Conservation (phyloP, 2,329 filamentous ascomycete species). For the Aaosphaeria arxii region DNA sequence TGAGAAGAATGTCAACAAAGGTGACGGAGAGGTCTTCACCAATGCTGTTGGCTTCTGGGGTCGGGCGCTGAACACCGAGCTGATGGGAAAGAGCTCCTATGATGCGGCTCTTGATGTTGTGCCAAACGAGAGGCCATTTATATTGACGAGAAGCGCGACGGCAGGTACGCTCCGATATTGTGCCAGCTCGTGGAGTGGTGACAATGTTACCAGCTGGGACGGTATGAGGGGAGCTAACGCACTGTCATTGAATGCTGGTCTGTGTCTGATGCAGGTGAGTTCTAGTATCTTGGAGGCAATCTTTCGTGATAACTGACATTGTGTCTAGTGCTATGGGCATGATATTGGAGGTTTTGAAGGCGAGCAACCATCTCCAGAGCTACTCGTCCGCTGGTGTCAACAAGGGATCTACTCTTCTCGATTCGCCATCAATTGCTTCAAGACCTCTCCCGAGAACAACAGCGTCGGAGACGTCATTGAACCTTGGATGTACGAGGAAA, state of each 20-base stretch:
- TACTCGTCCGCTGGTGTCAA: constrained; percentile 71
- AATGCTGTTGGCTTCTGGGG: constrained; percentile 67
- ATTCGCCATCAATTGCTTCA: constrained; percentile 78
- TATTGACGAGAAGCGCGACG: constrained; percentile 68
- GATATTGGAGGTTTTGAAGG: constrained; percentile 76
- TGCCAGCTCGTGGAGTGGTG: constrained; percentile 71
- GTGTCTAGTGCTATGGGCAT: constrained; percentile 59
- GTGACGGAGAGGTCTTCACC: constrained; percentile 33
- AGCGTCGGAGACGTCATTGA: constrained; percentile 70
- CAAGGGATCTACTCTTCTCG: constrained; percentile 67
- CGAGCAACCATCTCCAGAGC: constrained; percentile 67
- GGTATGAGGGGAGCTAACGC: constrained; percentile 71
- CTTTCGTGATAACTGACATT: constrained; percentile 13
- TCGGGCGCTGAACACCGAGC: constrained; percentile 65
- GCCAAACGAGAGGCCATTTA: constrained; percentile 62
- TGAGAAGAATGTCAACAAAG: constrained; percentile 23
- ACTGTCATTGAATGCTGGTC: constrained; percentile 64
- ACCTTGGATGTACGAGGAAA: constrained; percentile 73
- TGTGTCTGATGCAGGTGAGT: constrained; percentile 58
- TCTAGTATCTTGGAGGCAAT: no score
- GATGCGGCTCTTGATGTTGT: constrained; percentile 61
- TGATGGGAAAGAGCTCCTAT: constrained; percentile 69
- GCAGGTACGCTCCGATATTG: constrained; percentile 68
- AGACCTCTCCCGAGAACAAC: constrained; percentile 65
- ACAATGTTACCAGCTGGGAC: constrained; percentile 72